A percentile compares a stretch with the other conserved stretches of the same genome.
Evolutionary conservation across 495 filamentous ascomycete species (phyloP).

Genomic region (Annulohypoxylon stygium): DNA sequence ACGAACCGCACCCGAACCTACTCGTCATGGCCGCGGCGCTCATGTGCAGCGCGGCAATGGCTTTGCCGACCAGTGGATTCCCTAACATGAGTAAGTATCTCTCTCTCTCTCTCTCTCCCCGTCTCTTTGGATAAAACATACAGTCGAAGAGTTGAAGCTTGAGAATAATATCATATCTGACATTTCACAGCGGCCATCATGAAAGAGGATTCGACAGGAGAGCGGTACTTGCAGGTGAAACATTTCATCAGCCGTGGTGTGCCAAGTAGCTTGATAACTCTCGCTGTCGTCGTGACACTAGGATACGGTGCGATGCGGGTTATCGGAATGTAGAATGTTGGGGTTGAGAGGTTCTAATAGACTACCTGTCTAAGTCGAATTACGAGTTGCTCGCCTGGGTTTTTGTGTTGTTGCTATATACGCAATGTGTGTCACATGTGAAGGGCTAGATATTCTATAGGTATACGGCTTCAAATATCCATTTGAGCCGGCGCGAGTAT

Average conservation of each 20-base stretch:
- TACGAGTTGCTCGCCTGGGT: not conserved
- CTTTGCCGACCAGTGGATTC: slow-evolving; percentile 93
- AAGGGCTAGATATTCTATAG: not conserved
- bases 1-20: slow-evolving; percentile 90
- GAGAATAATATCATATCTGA: slow-evolving; percentile 43
- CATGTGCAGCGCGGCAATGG: slow-evolving; percentile 83
- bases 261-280: slow-evolving; percentile 83
- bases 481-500: too few species aligned
- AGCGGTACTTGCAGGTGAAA: slow-evolving; percentile 89
- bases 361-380: not conserved
- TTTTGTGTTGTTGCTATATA: not conserved
- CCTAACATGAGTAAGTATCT: slow-evolving; percentile 97
- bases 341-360: not conserved
- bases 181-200: slow-evolving; percentile 86
- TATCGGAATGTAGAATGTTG: slow-evolving; percentile 71
- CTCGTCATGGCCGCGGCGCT: slow-evolving; percentile 84
- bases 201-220: slow-evolving; percentile 95
- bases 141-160: not conserved
- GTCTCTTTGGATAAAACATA: not conserved
- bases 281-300: slow-evolving; percentile 83
- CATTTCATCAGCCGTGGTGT: slow-evolving; percentile 95
- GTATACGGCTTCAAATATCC: not conserved
- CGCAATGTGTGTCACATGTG: not conserved
- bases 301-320: slow-evolving; percentile 91
- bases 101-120: not conserved